Conservation (phyloP, 192 early-diverging fungal genomes). For the Gonapodya sp. region DNA sequence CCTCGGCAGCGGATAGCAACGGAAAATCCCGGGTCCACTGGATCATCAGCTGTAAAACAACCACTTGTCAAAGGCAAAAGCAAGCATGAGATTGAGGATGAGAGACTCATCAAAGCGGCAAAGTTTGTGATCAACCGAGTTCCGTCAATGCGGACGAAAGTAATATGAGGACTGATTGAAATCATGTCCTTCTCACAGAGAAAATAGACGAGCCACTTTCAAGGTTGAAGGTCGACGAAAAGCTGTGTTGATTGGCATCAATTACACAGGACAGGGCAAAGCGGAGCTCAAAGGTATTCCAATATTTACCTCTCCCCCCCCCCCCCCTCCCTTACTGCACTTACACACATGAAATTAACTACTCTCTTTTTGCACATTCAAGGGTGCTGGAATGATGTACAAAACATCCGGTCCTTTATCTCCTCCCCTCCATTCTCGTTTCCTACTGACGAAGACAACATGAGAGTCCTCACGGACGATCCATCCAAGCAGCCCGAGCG, state of each 20-base stretch:
- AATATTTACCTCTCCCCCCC: not conserved
- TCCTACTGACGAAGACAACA: not conserved
- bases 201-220: not conserved
- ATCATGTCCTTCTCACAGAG: too few relatives aligned
- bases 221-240: conserved; percentile 19
- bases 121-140: too few relatives aligned
- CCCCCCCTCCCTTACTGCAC: not conserved
- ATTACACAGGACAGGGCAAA: conserved; percentile 60
- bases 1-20: not conserved
- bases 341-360: not conserved
- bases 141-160: too few relatives aligned
- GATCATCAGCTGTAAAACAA: not conserved
- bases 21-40: not conserved
- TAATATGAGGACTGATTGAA: too few relatives aligned
- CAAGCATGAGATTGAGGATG: not conserved
- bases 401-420: conserved; percentile 49
- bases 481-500: not conserved
- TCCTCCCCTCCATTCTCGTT: conserved; percentile 13
- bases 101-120: not conserved
- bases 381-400: conserved; percentile 40
- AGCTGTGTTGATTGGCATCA: conserved; percentile 87
- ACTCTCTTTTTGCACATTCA: conserved; percentile 9
- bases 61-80: not conserved
- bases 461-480: not conserved
- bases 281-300: conserved; percentile 28